These are phyloP conservation scores for Fusarium coffeatum DNA, from an alignment of 2,329 filamentous ascomycete species.

Conservation along the genomic window DNA sequence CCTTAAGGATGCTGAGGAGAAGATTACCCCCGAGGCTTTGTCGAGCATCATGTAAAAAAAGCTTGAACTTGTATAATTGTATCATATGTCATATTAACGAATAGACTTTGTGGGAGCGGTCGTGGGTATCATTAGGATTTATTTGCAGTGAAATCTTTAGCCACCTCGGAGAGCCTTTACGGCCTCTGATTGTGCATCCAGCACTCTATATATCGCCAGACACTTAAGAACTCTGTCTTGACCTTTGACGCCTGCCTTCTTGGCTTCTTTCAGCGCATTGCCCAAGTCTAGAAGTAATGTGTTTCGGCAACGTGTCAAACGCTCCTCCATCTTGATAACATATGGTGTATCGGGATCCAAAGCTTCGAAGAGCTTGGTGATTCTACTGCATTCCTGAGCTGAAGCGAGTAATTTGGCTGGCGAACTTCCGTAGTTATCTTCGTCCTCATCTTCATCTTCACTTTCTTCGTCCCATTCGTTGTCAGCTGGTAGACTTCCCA, in stretches of 20 bases:
- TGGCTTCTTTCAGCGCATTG: constrained; percentile 60
- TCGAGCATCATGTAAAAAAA: constrained; percentile 64
- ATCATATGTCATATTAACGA: constrained; percentile 52
- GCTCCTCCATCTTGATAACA: constrained; percentile 64
- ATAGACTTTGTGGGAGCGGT: constrained; percentile 32
- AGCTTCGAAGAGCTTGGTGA: constrained; percentile 56
- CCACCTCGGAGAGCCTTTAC: constrained; percentile 60
- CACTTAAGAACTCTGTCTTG: constrained; percentile 62
- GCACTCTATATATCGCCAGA: constrained; percentile 63
- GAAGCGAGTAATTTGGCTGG: constrained; percentile 60
- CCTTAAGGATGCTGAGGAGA: constrained; percentile 72
- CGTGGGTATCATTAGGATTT: constrained; percentile 48
- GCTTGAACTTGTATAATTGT: constrained; percentile 51
- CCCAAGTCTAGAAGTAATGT: constrained; percentile 67
- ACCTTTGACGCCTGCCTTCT: constrained; percentile 56
- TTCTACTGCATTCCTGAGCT: constrained; percentile 59
- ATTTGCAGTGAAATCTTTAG: constrained; percentile 42
- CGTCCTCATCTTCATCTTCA: constrained; percentile 54
- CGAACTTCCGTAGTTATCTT: constrained; percentile 57
- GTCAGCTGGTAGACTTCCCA: constrained; percentile 55
- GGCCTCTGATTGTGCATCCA: constrained; percentile 65
- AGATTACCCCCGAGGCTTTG: constrained; percentile 64
- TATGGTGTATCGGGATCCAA: constrained; percentile 63
- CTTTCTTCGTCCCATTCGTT: constrained; percentile 54
- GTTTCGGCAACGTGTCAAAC: constrained; percentile 64